Conservation (phyloP, 768 basidiomycete genomes). For the Lentinula sp. region DNA sequence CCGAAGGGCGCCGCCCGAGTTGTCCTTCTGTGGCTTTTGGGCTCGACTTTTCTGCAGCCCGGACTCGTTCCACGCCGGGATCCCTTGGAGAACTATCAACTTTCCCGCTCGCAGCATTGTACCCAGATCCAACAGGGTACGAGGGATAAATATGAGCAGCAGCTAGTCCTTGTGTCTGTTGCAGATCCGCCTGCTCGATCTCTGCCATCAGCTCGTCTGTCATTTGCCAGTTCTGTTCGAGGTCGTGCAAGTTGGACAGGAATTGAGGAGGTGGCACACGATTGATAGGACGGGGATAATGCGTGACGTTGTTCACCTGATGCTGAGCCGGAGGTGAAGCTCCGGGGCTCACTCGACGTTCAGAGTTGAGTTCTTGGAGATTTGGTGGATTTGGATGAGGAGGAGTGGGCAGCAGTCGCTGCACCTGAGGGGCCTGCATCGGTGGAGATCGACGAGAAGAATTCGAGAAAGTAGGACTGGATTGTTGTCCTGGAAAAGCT, state of each 20-base stretch:
- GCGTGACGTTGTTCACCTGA: conserved; percentile 26
- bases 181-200: conserved; percentile 65
- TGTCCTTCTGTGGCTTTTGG: conserved; percentile 46
- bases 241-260: conserved; percentile 44
- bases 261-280: conserved; percentile 51
- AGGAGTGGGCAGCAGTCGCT: conserved; percentile 35
- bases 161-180: conserved; percentile 47
- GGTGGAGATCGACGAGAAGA: conserved; percentile 35
- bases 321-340: conserved; percentile 13
- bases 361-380: conserved; percentile 20
- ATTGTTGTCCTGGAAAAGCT: conserved; percentile 32
- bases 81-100: conserved; percentile 27
- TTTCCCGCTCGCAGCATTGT: neutral
- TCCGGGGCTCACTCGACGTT: conserved; percentile 19
- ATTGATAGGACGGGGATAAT: conserved; percentile 61
- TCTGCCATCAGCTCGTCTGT: conserved; percentile 66
- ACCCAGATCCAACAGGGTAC: conserved; percentile 1
- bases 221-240: conserved; percentile 60
- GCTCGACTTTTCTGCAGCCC: conserved; percentile 45
- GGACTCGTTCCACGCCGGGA: conserved; percentile 48
- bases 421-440: conserved; percentile 19
- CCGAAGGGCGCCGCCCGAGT: conserved; percentile 33
- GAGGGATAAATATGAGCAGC: conserved; percentile 24
- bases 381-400: conserved; percentile 33
- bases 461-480: conserved; percentile 39